These are phyloP conservation scores for Pichia sporocuriosa DNA, from an alignment of 805 yeast species.

Conservation along the genomic window DNA sequence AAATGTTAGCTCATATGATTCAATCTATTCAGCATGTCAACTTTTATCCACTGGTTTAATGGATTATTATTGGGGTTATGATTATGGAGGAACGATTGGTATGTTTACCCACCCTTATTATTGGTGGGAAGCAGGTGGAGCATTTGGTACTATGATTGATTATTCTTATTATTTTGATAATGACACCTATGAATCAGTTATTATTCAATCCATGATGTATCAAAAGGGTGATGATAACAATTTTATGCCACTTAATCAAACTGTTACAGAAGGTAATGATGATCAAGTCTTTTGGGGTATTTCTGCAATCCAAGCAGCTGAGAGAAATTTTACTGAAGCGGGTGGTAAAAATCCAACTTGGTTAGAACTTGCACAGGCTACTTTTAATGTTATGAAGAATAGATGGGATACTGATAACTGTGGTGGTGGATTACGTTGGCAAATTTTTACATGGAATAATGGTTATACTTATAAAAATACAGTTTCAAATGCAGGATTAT, in stretches of 20 bases:
- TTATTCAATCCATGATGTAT: constrained; percentile 56
- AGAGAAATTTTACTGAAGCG: constrained; percentile 74
- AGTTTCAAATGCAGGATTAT: constrained; percentile 83
- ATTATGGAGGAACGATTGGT: constrained; percentile 74
- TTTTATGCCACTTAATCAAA: constrained; percentile 82
- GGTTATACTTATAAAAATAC: constrained; percentile 93
- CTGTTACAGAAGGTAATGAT: constrained; percentile 93
- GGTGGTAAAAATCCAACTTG: constrained; percentile 57
- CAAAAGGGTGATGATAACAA: constrained; percentile 72
- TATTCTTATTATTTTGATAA: constrained; percentile 67
- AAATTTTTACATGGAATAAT: constrained; percentile 87
- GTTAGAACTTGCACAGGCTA: constrained; percentile 81
- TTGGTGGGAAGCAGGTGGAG: constrained; percentile 99
- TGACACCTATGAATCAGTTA: constrained; percentile 51
- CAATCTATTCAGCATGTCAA: constrained; percentile 45
- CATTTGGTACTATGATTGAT: constrained; percentile 83
- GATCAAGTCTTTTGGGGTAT: constrained; percentile 98
- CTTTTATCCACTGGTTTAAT: constrained; percentile 54
- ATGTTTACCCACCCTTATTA: constrained; percentile 86
- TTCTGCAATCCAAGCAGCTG: constrained; percentile 88
- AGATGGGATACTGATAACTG: constrained; percentile 79
- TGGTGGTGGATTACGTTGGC: constrained; percentile 94
- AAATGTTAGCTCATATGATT: constrained; percentile 36
- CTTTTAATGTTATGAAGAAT: constrained; percentile 80
- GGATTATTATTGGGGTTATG: constrained; percentile 60